A percentile compares a stretch with the other conserved stretches of the same genome.
Conservation (phyloP, 345 rosid species). For the Excoecaria agallocha region DNA sequence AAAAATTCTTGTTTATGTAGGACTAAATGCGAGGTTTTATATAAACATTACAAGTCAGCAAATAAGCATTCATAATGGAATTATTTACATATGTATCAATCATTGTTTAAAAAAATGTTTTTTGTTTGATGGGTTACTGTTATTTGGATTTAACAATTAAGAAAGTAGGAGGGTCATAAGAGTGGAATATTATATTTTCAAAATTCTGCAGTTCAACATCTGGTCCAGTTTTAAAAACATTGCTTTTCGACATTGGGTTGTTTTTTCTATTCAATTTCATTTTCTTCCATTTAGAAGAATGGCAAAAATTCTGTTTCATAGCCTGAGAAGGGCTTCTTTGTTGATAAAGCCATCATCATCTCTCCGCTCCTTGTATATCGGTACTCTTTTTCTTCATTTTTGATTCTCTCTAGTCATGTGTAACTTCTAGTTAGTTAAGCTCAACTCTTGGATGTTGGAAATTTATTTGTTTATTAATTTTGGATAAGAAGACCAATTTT, state of each 20-base stretch:
- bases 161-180: too few relatives aligned
- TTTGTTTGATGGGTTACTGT: too few relatives aligned
- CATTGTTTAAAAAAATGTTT: too few relatives aligned
- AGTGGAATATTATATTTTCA: too few relatives aligned
- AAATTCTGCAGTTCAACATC: too few relatives aligned
- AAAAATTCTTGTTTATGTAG: too few relatives aligned
- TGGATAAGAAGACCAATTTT: constrained; percentile 12
- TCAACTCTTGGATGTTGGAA: neutral
- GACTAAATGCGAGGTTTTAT: too few relatives aligned
- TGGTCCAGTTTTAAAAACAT: too few relatives aligned
- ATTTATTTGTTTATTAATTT: neutral
- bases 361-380: constrained; percentile 4
- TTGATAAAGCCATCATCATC: constrained; percentile 15
- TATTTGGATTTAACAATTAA: too few relatives aligned
- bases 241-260: neutral
- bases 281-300: neutral
- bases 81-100: too few relatives aligned
- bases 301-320: constrained; percentile 17
- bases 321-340: constrained; percentile 17
- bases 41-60: too few relatives aligned
- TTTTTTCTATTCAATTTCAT: neutral
- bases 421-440: neutral
- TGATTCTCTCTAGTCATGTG: neutral
- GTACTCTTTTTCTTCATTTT: constrained; percentile 2
- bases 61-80: too few relatives aligned